Conservation (phyloP, 345 rosid species). For the Eucalyptus pumila region DNA sequence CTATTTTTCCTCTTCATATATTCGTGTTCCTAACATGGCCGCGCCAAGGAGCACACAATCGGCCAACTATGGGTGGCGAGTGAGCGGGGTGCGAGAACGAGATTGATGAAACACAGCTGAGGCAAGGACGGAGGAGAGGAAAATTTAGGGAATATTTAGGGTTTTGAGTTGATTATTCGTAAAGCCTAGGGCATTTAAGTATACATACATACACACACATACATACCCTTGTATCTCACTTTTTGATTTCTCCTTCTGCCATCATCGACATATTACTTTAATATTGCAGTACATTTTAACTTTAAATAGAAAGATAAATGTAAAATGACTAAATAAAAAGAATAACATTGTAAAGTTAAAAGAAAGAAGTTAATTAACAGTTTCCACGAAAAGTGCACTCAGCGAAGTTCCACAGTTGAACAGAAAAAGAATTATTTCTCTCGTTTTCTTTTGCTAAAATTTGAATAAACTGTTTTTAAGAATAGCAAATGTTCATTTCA, state of each 20-base stretch:
- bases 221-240: neutral
- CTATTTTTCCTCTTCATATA: too few species aligned
- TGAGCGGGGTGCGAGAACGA: neutral
- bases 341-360: neutral
- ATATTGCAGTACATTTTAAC: neutral
- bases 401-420: neutral
- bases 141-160: neutral
- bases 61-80: neutral
- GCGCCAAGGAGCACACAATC: fast-evolving
- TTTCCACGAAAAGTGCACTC: neutral
- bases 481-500: neutral
- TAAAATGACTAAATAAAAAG: neutral
- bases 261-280: neutral
- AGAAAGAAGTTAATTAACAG: neutral
- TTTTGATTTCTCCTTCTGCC: neutral
- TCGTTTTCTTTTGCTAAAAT: neutral
- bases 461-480: neutral
- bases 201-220: fast-evolving
- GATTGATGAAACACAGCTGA: neutral
- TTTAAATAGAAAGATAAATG: neutral
- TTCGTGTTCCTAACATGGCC: too few species aligned
- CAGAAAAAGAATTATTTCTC: neutral
- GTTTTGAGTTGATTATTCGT: neutral
- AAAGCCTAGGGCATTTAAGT: neutral
- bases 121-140: neutral